Evolutionary conservation across 1,284 basidiomycete genomes (phyloP).

Genomic region (Marasmius fiardii): DNA sequence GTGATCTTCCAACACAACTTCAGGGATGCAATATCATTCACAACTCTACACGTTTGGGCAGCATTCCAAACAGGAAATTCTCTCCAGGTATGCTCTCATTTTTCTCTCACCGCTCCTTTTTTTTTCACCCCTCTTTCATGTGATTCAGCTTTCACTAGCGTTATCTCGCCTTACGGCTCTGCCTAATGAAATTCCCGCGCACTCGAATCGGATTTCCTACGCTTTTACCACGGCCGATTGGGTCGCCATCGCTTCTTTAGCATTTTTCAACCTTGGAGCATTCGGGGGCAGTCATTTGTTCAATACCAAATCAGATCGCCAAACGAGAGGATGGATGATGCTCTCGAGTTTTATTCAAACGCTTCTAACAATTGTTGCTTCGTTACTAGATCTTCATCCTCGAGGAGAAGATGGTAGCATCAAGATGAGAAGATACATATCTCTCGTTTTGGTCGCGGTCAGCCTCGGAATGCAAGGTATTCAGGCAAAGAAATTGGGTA

Average conservation of each 20-base stretch:
- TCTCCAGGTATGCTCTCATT: background rate
- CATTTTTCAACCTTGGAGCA: background rate
- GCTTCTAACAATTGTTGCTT: background rate
- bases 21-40: slow-evolving; percentile 1
- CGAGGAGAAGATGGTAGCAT: background rate
- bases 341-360: background rate
- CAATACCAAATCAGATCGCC: background rate
- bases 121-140: background rate
- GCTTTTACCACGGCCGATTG: background rate
- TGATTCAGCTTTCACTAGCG: background rate
- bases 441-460: background rate
- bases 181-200: background rate
- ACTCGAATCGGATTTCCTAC: background rate
- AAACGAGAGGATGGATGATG: background rate
- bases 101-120: background rate
- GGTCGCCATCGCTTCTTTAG: background rate
- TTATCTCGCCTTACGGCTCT: background rate
- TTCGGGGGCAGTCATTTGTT: background rate
- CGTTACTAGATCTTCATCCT: background rate
- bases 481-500: background rate
- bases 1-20: background rate
- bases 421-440: background rate
- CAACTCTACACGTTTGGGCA: background rate
- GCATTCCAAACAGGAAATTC: slow-evolving; percentile 2
- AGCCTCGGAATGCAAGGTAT: background rate